A percentile compares a stretch with the other conserved stretches of the same genome.
phyloP scores from a whole-genome alignment of 768 basidiomycete species.

The Mycena filopes region DNA sequence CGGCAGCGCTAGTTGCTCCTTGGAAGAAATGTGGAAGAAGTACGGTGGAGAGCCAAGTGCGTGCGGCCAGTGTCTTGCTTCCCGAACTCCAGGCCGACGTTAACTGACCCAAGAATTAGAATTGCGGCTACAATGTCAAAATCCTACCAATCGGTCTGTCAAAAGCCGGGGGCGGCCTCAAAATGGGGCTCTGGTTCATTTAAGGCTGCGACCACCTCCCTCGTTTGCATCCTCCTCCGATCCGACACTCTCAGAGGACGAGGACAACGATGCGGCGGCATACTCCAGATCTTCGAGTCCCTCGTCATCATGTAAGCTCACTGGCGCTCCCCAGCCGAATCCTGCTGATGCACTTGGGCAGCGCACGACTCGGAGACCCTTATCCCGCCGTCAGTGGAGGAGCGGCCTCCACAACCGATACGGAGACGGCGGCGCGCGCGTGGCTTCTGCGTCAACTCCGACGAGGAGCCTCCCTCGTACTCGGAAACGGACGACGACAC shows the following conservation, averaged over 20 bases:
- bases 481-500: slow-evolving; percentile 40
- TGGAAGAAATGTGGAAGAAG: slow-evolving; percentile 64
- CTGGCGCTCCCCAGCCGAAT: not conserved
- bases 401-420: slow-evolving; percentile 29
- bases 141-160: slow-evolving; percentile 41
- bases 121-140: slow-evolving; percentile 57
- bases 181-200: slow-evolving; percentile 43
- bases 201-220: slow-evolving; percentile 31
- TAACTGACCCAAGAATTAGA: slow-evolving; percentile 49
- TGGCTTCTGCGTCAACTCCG: slow-evolving; percentile 56
- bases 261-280: slow-evolving; percentile 20
- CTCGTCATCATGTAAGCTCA: slow-evolving; percentile 29
- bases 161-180: slow-evolving; percentile 54
- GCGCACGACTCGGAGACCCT: slow-evolving; percentile 31
- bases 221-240: slow-evolving; percentile 21
- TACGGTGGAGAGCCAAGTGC: slow-evolving; percentile 59
- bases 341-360: not conserved
- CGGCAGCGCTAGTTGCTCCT: slow-evolving; percentile 58
- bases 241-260: slow-evolving; percentile 8
- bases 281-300: slow-evolving; percentile 22
- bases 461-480: slow-evolving; percentile 46
- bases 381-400: slow-evolving; percentile 29
- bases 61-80: slow-evolving; percentile 31
- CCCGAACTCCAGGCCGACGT: slow-evolving; percentile 7
- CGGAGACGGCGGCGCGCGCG: slow-evolving; percentile 45